Base-by-base conservation (phyloP, 345 rosid species). In the Diplotaxis tenuifolia region DNA sequence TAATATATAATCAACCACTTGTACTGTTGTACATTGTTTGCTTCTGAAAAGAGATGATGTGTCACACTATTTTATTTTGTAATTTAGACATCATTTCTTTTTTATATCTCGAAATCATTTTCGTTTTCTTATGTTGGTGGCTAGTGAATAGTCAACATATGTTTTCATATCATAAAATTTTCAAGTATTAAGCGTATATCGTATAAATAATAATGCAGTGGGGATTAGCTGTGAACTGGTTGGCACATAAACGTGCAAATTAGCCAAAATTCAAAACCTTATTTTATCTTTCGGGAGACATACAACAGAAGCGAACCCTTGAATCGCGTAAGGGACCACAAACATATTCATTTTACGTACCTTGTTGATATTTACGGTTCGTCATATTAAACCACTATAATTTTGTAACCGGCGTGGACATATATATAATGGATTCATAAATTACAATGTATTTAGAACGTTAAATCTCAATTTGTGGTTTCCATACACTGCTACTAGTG, bases 141-240 rank as follows among this genome's bases (percentile, higher is more conserved):
- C 38, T 42, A 20, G 65, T 49, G 60, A 75, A 62, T 62, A 31
- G 74, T 75, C 53, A 75, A 42, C 15, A 4, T n/a, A 60, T 20
- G 19, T 54, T 61, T 16, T 52, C 57, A 68, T 57, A 57, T 47
- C 53, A 47, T 47, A 38, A 12, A 45, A 14, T 15, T 4, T 42
- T 6, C 16, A 14, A 42, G n/a, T n/a, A 40, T 5, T 6, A 38
- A 62, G 14, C 50, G 64, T 68, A 45, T 42, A 16, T 15, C 40
- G 25, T 22, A 50, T 50, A 31, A 22, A 28, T 12, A 55, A 63
- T 55, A 25, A 54, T 56, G 65, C 31, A 63, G 65, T 64, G 75
- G 62, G 66, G 47, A 15, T 70, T 56, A 76, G 67, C 79, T 76
- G 75, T 70, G 79, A 76, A 62, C 27, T 68, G n/a, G 79, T 62